A percentile compares a stretch with the other conserved stretches of the same genome.
Evolutionary conservation across 2,329 filamentous ascomycete species (phyloP).

Genomic region (Aspergillus cejpii): DNA sequence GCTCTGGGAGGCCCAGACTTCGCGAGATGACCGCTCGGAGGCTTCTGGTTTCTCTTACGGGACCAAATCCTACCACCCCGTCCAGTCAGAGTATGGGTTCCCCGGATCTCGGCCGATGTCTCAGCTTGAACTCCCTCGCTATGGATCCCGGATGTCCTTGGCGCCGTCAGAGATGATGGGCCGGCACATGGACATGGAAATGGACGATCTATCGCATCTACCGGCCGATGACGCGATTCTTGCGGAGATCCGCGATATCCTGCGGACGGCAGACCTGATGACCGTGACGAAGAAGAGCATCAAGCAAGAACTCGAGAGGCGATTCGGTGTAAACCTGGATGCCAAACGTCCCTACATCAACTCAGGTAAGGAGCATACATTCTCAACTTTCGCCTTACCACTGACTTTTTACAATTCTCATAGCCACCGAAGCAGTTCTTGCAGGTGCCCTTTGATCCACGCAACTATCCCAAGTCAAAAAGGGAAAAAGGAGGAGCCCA

Average conservation of each 20-base stretch:
- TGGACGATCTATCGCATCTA: conserved; percentile 66
- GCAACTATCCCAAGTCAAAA: background rate
- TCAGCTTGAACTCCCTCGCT: conserved; percentile 52
- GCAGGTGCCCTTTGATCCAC: conserved; percentile 61
- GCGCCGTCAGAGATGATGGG: conserved; percentile 66
- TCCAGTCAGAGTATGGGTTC: conserved; percentile 65
- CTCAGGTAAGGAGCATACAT: conserved; percentile 59
- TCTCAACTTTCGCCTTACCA: conserved; percentile 13
- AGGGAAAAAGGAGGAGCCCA: background rate
- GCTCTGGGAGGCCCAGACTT: conserved; percentile 94
- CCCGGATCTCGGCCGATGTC: conserved; percentile 56
- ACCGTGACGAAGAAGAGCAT: conserved; percentile 97
- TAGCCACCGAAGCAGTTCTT: conserved; percentile 70
- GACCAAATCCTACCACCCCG: conserved; percentile 66
- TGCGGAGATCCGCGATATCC: conserved; percentile 88
- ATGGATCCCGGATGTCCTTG: conserved; percentile 68
- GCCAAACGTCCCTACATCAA: conserved; percentile 89
- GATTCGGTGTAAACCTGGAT: conserved; percentile 82
- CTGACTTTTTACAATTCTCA: conserved; percentile 25
- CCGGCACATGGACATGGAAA: conserved; percentile 62
- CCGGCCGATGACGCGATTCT: conserved; percentile 85
- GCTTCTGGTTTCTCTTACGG: conserved; percentile 90
- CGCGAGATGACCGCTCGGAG: conserved; percentile 74
- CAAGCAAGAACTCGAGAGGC: conserved; percentile 83
- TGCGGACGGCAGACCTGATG: conserved; percentile 91